Percentiles rank a stretch among this genome's conserved stretches.
Evolutionary conservation across 306 rosid genomes (phyloP).

Genomic region (Medicago truncatula): MtrunA17r5.0-ANR NC_053045.1:14170501-14171000

Average conservation of each 20-base stretch:
- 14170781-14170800: not conserved
- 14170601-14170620: not conserved
- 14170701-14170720: slow-evolving; percentile 18
- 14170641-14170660: slow-evolving; percentile 3
- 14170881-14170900: no score
- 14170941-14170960: no score
- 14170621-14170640: not conserved
- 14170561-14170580: slow-evolving; percentile 32
- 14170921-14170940: no score
- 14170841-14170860: no score
- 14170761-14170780: slow-evolving; percentile 1
- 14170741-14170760: not conserved
- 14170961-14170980: no score
- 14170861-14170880: no score
- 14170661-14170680: slow-evolving; percentile 10
- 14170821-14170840: no score
- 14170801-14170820: not conserved
- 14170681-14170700: slow-evolving; percentile 1
- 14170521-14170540: slow-evolving; percentile 76
- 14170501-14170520: slow-evolving; percentile 73
- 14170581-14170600: slow-evolving; percentile 8
- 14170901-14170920: no score
- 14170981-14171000: no score
- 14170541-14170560: slow-evolving; percentile 75
- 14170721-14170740: not conserved